Base-by-base conservation (phyloP, 306 rosid genomes). In the Gynostemma pentaphyllum region DNA sequence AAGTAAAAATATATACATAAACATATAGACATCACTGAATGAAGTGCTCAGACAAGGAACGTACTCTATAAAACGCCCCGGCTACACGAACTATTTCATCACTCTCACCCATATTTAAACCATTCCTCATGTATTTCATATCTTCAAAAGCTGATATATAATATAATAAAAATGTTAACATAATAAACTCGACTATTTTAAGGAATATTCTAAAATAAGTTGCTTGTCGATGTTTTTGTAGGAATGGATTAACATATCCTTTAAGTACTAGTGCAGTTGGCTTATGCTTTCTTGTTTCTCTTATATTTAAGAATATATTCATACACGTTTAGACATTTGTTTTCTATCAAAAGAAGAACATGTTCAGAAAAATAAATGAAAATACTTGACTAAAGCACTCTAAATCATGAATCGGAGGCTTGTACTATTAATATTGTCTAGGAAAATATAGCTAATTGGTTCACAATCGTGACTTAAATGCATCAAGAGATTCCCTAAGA, bases 71-170 rank as follows among this genome's bases (percentile, higher is more conserved):
- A 29, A 84, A 81, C 15, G 62, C 55, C 79, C 64, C 29, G 5
- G 84, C 90, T 69, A 78, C 76, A 26, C 59, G 53, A 24, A 57
- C 19, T 78, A 81, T 39, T 69, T 52, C 64, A 10, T 53, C 75
- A 34, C 70, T 68, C 18, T 81, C 87, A 24, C 65, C 66, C 71
- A 81, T 80, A 26, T 82, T 83, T 67, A 84, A 80, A 46, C 51
- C 72, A 19, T 27, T 61, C 72, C 79, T 68, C 69, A 84, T 52
- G 61, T 72, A 67, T 32, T 41, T 72, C 40, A 69, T 81, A n/a
- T 84, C 84, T 3, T 72, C 76, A 23, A 16, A 23, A 36, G 75
- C 87, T 84, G 87, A 57, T 57, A 77, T 16, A 56, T 5, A 3
- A 32, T 7, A n/a, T n/a, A 30, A 59, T 59, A 36, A 13, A 23